phyloP scores from a whole-genome alignment of 768 basidiomycete genomes.

The Lactifluus piperatus region DNA sequence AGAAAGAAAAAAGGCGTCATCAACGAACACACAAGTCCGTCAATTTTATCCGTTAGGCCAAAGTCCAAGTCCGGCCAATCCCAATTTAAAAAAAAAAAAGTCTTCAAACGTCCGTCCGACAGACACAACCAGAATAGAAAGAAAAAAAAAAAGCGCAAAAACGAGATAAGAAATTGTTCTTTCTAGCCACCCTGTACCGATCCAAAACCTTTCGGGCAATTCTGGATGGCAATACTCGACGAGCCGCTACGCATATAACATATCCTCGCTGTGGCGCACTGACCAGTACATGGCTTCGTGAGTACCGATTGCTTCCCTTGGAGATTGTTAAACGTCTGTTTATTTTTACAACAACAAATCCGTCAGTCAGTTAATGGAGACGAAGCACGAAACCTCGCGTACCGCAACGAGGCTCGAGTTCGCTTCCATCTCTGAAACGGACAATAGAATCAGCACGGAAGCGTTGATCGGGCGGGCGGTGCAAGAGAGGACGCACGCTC shows the following conservation, averaged over 20 bases:
- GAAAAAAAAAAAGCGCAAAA: too few species aligned
- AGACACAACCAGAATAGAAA: too few species aligned
- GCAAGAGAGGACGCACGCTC: conserved; percentile 40
- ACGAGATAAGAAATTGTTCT: too few species aligned
- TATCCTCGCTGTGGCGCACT: conserved; percentile 58
- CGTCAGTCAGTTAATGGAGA: not conserved
- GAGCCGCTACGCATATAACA: conserved; percentile 76
- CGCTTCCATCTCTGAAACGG: conserved; percentile 44
- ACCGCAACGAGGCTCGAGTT: conserved; percentile 53
- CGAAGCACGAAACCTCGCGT: conserved; percentile 1
- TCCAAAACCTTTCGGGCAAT: conserved; percentile 57
- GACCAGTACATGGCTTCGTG: conserved; percentile 48
- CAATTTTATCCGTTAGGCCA: too few species aligned
- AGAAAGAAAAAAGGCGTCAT: too few species aligned
- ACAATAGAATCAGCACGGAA: not conserved
- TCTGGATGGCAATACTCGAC: conserved; percentile 46
- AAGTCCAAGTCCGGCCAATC: too few species aligned
- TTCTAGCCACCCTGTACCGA: too few species aligned
- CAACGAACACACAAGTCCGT: too few species aligned
- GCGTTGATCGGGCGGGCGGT: not conserved
- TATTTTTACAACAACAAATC: not conserved
- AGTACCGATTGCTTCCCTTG: conserved; percentile 63
- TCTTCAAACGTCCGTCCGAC: too few species aligned
- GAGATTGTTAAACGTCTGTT: conserved; percentile 53
- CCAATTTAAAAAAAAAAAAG: too few species aligned